Evolutionary conservation across 768 basidiomycete genomes (phyloP), one percentile per base, ranked within the genome.

Genomic region (Collybia mongolica): DNA sequence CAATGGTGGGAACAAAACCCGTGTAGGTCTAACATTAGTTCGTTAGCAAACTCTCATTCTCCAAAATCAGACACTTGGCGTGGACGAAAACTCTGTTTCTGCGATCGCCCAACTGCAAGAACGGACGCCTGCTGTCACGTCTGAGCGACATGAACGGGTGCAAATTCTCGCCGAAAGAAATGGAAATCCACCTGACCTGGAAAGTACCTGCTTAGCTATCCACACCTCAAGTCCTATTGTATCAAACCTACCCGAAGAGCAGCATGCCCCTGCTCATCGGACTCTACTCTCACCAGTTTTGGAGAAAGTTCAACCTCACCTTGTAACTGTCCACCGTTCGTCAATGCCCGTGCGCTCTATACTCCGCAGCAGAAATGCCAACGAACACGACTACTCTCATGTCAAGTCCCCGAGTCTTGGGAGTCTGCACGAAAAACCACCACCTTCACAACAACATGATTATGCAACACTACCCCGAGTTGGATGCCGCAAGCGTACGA

Each of bases 401-500:
- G 36, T 51, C 19, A 58, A 56, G 48, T 54, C 54, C 22, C 49
- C 54, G 19, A 59, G 55, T 46, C 48, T 54, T 12, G 55, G 53
- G 9, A 50, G 46, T 29, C 39, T 59, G 17, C 52, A 47, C 7
- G 28, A 39, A n/a, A 56, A 56, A 32, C 46, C 43, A 18, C 45
- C 51, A 28, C 20, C 35, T 7, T 50, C 51, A 15, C 46, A 28
- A 36, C 48, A 49, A 23, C 23, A 28, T 11, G 40, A 53, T 45
- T 22, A 42, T 18, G 32, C 39, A n/a, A 42, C 49, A 39, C 50
- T 54, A n/a, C 60, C 63, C 6, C 55, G 54, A 36, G 60, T 61
- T 12, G 51, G 52, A 5, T 61, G 56, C 26, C 59, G 58, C 26
- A 65, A 58, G 47, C 58, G 64, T 40, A 62, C 62, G 11, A 61